Evolutionary conservation across 2,329 filamentous ascomycete genomes (phyloP), one percentile per base, ranked within the genome.

Genomic region (Pseudocercospora eumusae): DNA sequence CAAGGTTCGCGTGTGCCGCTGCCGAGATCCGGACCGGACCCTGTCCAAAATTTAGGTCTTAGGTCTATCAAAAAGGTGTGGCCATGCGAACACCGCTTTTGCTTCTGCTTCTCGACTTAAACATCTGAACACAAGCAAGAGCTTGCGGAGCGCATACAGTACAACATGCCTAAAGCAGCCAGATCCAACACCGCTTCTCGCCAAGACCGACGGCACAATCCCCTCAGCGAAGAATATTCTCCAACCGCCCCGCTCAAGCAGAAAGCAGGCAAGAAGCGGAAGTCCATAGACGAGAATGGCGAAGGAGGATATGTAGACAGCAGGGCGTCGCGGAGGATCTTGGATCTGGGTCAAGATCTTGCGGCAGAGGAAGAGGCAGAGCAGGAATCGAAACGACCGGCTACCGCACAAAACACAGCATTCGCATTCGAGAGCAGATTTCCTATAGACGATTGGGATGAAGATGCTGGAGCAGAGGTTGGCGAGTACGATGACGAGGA

Each of bases 341-440:
- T 99, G 64, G 86, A 90, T 68, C 91, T 98, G 70, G 93, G 93
- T 59, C 90, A 93, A 71, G 91, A 96, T 73, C 82, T 99, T 13
- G 88, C 87, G 13, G 91, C 95, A 45, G 93, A 98, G 75, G 91
- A 93, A 59, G 84, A 83, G 60, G 80, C 81, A 33, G 82, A 86
- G 68, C 77, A 75, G 55, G 69, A 75, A 62, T 71, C 74, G 68
- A 79, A 66, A 64, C 73, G 77, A 64, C 73, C 80, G 61, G 75
- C 79, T 20, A 73, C 77, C 49, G 18, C 52, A 23, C 73, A 76
- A 47, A 88, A 89, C 69, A 76, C 83, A 27, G 86, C 90, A 3
- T 97, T 96, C 73, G 86, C 89, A 65, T 93, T 96, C 71, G 89
- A 92, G 67, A 88, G 88, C 57, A 84, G 92, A 69, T 87, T 92